phyloP scores from a whole-genome alignment of 1,284 basidiomycete genomes.

The Trichosporon faecale region DNA sequence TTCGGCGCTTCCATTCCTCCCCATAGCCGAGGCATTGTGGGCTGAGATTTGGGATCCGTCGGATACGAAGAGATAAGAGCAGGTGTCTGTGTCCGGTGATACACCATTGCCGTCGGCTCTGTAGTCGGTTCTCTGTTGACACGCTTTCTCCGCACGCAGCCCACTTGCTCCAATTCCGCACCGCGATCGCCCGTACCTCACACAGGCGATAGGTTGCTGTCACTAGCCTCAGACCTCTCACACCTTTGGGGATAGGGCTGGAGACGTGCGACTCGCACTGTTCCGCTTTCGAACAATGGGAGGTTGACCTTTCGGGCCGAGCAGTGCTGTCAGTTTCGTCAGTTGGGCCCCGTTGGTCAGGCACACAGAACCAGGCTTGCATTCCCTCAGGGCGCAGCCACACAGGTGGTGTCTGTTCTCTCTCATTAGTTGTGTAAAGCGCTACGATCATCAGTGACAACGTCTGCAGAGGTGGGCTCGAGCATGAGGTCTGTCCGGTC shows the following conservation, averaged over 20 bases:
- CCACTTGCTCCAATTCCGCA: not conserved
- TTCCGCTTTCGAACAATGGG: not conserved
- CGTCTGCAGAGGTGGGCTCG: not conserved
- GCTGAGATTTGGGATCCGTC: not conserved
- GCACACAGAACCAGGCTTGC: not conserved
- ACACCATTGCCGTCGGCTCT: not conserved
- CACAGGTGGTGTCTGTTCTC: not conserved
- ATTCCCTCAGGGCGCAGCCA: not conserved
- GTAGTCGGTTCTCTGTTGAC: not conserved
- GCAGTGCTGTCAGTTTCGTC: not conserved
- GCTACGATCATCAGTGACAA: not conserved
- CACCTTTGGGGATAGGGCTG: not conserved
- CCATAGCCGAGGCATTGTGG: not conserved
- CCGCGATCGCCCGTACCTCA: not conserved
- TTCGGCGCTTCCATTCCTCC: not conserved
- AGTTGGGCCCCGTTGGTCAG: not conserved
- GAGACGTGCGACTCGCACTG: not conserved
- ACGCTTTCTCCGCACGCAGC: not conserved
- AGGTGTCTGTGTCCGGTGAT: not conserved
- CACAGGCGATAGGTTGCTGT: not conserved
- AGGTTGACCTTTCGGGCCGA: not conserved
- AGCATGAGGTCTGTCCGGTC: not conserved
- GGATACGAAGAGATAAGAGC: not conserved
- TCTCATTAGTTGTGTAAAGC: not conserved
- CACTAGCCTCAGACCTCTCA: not conserved